Evolutionary conservation across 257 asterid genomes (phyloP).

Genomic region (Solanum infundibuliforme): DNA sequence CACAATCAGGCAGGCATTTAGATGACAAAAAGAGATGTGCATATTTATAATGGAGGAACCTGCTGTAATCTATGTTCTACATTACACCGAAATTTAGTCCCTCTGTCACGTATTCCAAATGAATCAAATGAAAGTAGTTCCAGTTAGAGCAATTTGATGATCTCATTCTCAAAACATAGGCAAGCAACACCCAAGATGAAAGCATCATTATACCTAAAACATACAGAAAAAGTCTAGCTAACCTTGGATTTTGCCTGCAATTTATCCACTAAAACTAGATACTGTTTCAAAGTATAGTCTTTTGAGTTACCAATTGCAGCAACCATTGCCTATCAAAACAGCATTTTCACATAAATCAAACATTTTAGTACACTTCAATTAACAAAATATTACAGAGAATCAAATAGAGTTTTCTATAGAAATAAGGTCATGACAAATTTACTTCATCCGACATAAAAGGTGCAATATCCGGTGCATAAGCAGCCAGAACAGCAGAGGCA

Average conservation of each 20-base stretch:
- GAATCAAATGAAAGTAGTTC: neutral
- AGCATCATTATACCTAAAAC: neutral
- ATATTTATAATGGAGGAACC: neutral
- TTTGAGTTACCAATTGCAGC: constrained; percentile 60
- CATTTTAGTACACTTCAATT: neutral
- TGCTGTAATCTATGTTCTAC: neutral
- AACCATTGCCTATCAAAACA: constrained; percentile 47
- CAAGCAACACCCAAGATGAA: neutral
- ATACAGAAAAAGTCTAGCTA: constrained; percentile 1
- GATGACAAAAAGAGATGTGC: neutral
- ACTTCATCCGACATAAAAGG: constrained; percentile 97
- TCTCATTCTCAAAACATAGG: neutral
- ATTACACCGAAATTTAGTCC: neutral
- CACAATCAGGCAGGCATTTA: neutral
- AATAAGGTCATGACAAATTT: neutral
- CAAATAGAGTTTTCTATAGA: neutral
- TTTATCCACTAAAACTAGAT: constrained; percentile 49
- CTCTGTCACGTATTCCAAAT: neutral
- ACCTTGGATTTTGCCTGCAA: constrained; percentile 67
- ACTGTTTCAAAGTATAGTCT: constrained; percentile 73
- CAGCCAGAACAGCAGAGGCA: constrained; percentile 87
- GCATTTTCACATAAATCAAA: neutral
- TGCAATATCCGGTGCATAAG: constrained; percentile 65
- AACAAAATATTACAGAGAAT: neutral
- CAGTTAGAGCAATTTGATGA: neutral